Percentiles rank a stretch among this genome's conserved stretches.
Evolutionary conservation across 805 yeast species (phyloP).

Genomic region (Torulaspora gathmanii): DNA sequence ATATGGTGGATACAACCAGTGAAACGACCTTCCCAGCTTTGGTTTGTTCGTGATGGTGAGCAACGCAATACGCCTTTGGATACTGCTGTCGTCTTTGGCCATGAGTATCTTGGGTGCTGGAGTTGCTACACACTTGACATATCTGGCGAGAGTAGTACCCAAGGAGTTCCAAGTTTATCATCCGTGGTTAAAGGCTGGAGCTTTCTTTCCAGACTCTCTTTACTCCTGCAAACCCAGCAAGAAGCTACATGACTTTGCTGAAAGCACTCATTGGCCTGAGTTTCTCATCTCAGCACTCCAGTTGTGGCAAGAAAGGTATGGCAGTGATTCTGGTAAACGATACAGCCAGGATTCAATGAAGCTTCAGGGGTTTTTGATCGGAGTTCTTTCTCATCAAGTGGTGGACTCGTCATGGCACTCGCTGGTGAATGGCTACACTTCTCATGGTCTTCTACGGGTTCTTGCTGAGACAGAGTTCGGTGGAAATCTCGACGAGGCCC

Average conservation of each 20-base stretch:
- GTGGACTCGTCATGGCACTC: constrained; percentile 70
- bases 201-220: constrained; percentile 67
- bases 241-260: constrained; percentile 43
- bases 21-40: neutral
- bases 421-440: constrained; percentile 35
- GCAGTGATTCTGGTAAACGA: constrained; percentile 3
- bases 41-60: neutral
- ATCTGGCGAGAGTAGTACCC: constrained; percentile 30
- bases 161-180: constrained; percentile 29
- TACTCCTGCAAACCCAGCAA: constrained; percentile 54
- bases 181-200: constrained; percentile 48
- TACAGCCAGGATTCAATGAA: constrained; percentile 25
- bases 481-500: constrained; percentile 48
- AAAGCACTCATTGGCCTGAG: constrained; percentile 68
- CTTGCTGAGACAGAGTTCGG: constrained; percentile 51
- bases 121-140: constrained; percentile 23
- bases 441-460: constrained; percentile 47
- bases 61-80: neutral
- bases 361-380: constrained; percentile 53
- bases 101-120: constrained; percentile 18
- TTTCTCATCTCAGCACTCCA: constrained; percentile 46
- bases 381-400: constrained; percentile 57
- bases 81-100: neutral
- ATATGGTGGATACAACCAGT: neutral
- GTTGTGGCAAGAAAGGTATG: constrained; percentile 38